Conservation (phyloP, 2,329 filamentous ascomycete species). For the Diplocarpon mali region DNA sequence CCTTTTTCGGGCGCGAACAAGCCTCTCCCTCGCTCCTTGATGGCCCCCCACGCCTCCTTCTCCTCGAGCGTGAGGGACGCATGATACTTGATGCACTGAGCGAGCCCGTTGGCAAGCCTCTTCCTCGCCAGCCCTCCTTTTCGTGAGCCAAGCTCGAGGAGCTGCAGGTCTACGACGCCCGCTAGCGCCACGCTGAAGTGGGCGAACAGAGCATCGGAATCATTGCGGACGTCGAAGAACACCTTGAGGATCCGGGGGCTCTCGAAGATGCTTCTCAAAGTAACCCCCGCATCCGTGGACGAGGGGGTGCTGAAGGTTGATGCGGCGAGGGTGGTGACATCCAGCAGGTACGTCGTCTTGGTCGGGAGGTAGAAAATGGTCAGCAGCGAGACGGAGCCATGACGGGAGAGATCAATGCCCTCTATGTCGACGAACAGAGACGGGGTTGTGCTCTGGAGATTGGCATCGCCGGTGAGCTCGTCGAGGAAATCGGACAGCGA, state of each 20-base stretch:
- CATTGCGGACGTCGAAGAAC: slow-evolving; percentile 48
- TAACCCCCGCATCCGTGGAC: neutral
- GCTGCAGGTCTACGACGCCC: slow-evolving; percentile 41
- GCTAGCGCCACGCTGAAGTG: slow-evolving; percentile 34
- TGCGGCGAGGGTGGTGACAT: slow-evolving; percentile 25
- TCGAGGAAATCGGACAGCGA: no score
- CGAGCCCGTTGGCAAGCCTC: neutral
- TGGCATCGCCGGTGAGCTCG: no score
- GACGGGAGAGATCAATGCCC: slow-evolving; percentile 28
- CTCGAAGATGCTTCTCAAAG: slow-evolving; percentile 35
- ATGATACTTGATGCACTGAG: slow-evolving; percentile 30
- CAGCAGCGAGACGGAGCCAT: slow-evolving; percentile 27
- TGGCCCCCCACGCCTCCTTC: slow-evolving; percentile 24
- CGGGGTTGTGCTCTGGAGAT: slow-evolving; percentile 13
- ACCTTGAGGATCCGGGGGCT: slow-evolving; percentile 34
- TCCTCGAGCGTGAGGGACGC: slow-evolving; percentile 6
- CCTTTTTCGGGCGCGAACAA: slow-evolving; percentile 34
- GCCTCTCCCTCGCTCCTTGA: slow-evolving; percentile 29
- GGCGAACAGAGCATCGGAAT: slow-evolving; percentile 42
- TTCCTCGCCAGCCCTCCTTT: neutral
- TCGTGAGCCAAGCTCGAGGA: slow-evolving; percentile 40
- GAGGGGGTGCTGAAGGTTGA: neutral
- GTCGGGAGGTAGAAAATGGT: slow-evolving; percentile 26
- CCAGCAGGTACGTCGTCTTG: slow-evolving; percentile 30
- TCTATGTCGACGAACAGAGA: slow-evolving; percentile 35